These are phyloP conservation scores for Tritrichomonas musculus DNA, from an alignment of 208 protist genomes.

Conservation along the genomic window DNA sequence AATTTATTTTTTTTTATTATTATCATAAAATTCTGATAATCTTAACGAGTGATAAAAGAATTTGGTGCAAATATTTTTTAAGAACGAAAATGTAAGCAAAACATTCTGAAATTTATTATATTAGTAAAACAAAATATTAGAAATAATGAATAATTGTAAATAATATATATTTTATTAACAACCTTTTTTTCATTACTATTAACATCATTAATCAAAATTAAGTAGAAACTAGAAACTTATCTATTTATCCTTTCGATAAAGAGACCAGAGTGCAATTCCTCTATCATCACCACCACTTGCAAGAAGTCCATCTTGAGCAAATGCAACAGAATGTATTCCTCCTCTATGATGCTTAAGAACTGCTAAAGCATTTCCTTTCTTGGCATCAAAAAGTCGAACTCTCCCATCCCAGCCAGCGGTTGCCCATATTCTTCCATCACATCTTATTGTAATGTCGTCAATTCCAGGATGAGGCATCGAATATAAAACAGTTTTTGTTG, in stretches of 20 bases:
- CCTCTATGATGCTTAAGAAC: conserved; percentile 32
- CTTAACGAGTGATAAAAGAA: too few species aligned
- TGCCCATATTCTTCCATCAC: conserved; percentile 25
- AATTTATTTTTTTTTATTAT: too few species aligned
- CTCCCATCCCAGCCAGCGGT: conserved; percentile 25
- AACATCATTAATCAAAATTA: too few species aligned
- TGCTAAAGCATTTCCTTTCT: not conserved
- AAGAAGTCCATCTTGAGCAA: conserved; percentile 24
- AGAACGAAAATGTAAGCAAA: too few species aligned
- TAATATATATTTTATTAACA: too few species aligned
- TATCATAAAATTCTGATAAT: too few species aligned
- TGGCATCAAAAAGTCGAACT: conserved; percentile 30
- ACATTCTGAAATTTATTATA: too few species aligned
- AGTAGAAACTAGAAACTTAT: too few species aligned
- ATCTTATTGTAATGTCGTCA: conserved; percentile 13
- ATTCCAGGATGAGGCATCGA: conserved; percentile 25
- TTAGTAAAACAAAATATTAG: too few species aligned
- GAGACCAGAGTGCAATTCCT: conserved; percentile 30
- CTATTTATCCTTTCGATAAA: conserved; percentile 12
- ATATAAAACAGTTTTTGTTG: not conserved
- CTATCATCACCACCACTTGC: conserved; percentile 31
- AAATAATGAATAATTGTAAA: too few species aligned
- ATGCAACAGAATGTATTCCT: conserved; percentile 30
- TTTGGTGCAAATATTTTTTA: too few species aligned
- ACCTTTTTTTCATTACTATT: too few species aligned